Evolutionary conservation across 2,329 filamentous ascomycete species (phyloP).

Genomic region (Aspergillus pseudoterreus): DNA sequence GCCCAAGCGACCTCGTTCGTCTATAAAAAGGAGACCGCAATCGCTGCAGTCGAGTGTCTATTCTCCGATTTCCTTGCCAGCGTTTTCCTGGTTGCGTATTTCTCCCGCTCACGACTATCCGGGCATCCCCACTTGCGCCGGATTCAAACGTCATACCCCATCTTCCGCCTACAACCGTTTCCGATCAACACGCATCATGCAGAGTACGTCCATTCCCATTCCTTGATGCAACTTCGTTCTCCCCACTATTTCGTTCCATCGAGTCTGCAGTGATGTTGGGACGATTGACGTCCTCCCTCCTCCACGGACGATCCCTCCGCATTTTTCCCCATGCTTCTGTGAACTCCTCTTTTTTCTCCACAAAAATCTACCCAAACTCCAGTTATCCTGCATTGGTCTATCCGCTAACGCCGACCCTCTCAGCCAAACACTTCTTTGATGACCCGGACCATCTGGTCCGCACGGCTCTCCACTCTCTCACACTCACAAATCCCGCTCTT

Average conservation of each 20-base stretch:
- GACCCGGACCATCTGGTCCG: slow-evolving; percentile 76
- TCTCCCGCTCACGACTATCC: slow-evolving; percentile 6
- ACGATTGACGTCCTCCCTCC: neutral
- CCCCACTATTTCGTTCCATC: neutral
- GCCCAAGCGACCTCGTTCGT: neutral
- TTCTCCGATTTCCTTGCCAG: neutral
- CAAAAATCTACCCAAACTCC: slow-evolving; percentile 6
- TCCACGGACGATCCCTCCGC: neutral
- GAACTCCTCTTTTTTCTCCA: slow-evolving; percentile 12
- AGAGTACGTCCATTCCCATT: slow-evolving; percentile 27
- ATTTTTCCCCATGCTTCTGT: slow-evolving; percentile 9
- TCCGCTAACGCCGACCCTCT: slow-evolving; percentile 14
- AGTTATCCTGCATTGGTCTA: slow-evolving; percentile 2
- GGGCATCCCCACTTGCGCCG: slow-evolving; percentile 1
- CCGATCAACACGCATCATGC: slow-evolving; percentile 26
- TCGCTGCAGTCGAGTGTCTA: neutral
- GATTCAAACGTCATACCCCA: slow-evolving; percentile 11
- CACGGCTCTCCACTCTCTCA: slow-evolving; percentile 71
- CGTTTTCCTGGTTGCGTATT: neutral
- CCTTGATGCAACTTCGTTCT: neutral
- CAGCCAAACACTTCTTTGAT: slow-evolving; percentile 81
- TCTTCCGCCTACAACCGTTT: slow-evolving; percentile 8
- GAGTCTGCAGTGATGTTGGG: neutral
- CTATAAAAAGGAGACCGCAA: slow-evolving; percentile 10
- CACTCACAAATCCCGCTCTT: slow-evolving; percentile 78